Evolutionary conservation across 352 stramenopile genomes (phyloP).

Genomic region (Globisporangium barbulae): DNA sequence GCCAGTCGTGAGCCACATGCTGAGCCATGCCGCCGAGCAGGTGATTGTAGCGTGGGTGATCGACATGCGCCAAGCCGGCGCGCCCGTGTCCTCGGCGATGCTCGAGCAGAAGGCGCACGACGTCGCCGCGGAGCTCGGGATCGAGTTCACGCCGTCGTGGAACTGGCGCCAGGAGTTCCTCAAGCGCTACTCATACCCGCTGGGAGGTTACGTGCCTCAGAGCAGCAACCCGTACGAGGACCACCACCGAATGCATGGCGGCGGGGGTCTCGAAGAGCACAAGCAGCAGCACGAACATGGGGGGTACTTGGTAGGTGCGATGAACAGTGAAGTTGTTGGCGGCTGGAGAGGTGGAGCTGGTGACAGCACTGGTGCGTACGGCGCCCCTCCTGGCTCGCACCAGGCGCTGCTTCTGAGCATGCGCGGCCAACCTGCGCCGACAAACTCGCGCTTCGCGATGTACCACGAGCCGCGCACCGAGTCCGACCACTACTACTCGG

Average conservation of each 20-base stretch:
- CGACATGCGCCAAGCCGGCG: slow-evolving; percentile 12
- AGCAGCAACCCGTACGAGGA: slow-evolving; percentile 7
- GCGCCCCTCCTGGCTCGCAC: slow-evolving; percentile 13
- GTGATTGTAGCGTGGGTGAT: slow-evolving; percentile 18
- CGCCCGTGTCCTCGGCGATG: slow-evolving; percentile 13
- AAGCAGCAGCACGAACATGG: slow-evolving; percentile 14
- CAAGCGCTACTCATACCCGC: slow-evolving; percentile 19
- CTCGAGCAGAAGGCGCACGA: slow-evolving; percentile 16
- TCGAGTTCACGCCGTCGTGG: slow-evolving; percentile 16
- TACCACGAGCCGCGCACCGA: slow-evolving; percentile 10
- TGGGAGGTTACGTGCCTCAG: slow-evolving; percentile 7
- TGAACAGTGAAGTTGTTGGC: background rate
- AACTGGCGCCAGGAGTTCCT: slow-evolving; percentile 19
- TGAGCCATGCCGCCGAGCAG: slow-evolving; percentile 9
- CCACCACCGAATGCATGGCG: slow-evolving; percentile 4
- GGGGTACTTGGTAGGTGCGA: background rate
- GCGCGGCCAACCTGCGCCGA: background rate
- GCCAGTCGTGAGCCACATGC: slow-evolving; percentile 1
- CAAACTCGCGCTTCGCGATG: slow-evolving; percentile 15
- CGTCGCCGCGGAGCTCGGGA: slow-evolving; percentile 12
- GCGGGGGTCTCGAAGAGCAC: slow-evolving; percentile 3
- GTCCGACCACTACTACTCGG: slow-evolving; percentile 5
- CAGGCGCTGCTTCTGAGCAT: slow-evolving; percentile 17
- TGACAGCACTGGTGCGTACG: slow-evolving; percentile 9
- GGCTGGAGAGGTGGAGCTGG: background rate